phyloP scores from a whole-genome alignment of 768 basidiomycete species.

The Antrodiella citrinella region DNA sequence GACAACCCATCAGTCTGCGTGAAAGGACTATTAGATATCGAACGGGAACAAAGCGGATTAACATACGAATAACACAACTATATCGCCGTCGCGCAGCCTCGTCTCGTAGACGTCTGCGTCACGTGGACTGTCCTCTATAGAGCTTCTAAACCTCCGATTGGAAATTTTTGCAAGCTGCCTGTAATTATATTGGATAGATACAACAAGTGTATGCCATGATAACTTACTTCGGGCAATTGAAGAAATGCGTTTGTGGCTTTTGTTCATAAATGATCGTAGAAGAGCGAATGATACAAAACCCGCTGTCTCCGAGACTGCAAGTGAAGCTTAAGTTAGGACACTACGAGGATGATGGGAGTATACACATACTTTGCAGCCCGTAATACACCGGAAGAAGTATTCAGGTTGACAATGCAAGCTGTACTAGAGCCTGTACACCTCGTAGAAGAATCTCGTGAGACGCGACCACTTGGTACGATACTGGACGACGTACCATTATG shows the following conservation, averaged over 20 bases:
- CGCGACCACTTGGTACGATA: not conserved
- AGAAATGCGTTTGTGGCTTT: conserved; percentile 34
- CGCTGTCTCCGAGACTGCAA: conserved; percentile 70
- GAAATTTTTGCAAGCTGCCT: conserved; percentile 33
- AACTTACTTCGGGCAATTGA: conserved; percentile 41
- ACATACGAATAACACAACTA: conserved; percentile 42
- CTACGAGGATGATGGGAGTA: too few species aligned
- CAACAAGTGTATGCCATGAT: too few species aligned
- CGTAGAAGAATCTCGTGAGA: not conserved
- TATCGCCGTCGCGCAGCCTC: conserved; percentile 44
- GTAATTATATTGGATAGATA: too few species aligned
- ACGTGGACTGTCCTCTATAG: conserved; percentile 29
- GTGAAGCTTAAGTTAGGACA: too few species aligned
- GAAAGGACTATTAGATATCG: conserved; percentile 1
- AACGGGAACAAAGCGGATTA: not conserved
- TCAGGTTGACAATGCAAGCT: conserved; percentile 67
- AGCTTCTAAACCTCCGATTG: conserved; percentile 13
- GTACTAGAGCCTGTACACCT: conserved; percentile 78
- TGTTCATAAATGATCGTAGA: conserved; percentile 50
- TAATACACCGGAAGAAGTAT: conserved; percentile 64
- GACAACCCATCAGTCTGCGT: conserved; percentile 46
- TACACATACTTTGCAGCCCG: conserved; percentile 69
- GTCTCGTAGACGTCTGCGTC: conserved; percentile 38
- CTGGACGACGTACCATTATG: conserved; percentile 18
- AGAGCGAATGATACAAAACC: conserved; percentile 63